Evolutionary conservation across 2,329 filamentous ascomycete genomes (phyloP), one percentile per base, ranked within the genome.

Genomic region (Paracorniculantispora psalliotae): DNA sequence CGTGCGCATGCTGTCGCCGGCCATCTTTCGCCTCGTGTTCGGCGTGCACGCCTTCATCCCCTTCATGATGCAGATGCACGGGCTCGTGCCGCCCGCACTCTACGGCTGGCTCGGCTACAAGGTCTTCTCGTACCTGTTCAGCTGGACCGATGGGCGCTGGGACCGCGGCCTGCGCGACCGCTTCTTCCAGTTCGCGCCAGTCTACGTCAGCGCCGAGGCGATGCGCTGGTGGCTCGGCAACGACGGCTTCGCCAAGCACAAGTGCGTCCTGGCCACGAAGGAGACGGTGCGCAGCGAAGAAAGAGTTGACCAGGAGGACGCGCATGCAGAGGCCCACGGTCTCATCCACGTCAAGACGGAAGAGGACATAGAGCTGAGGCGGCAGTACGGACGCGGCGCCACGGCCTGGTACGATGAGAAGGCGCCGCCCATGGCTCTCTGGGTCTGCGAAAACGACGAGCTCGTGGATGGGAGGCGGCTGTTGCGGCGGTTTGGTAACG

Each of bases 191-290:
- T 97, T 96, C 65, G 86, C 91, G 0, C 93, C 93, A 1, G 91
- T 96, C 0, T 96, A 96, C 67, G 91, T 97, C 53, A 91, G 87
- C 65, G 84, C 91, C 1, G 92, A 97, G 74, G 88, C 86, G 60
- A 96, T 97, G 91, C 81, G 91, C 6, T 97, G 93, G 93, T 97
- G 93, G 93, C 81, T 97, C 0, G 93, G 92, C 0, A 79, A 87
- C 4, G 91, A 94, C 66, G 92, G 92, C 65, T 97, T 96, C 67
- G 78, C 79, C 2, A 72, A 71, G 66, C 91, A 96, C 67, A 91
- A 90, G 69, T 97, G 92, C 68, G 96, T 97, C 54, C 77, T 97
- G 7, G 82, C 90, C 1, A 96, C 92, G 1, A 82, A 83, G 41
- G 89, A 92, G 62, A 85, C 88, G 61, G 81, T 83, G 59, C 77